Conservation (phyloP, 768 basidiomycete genomes). For the Phaeotremella skinneri region DNA sequence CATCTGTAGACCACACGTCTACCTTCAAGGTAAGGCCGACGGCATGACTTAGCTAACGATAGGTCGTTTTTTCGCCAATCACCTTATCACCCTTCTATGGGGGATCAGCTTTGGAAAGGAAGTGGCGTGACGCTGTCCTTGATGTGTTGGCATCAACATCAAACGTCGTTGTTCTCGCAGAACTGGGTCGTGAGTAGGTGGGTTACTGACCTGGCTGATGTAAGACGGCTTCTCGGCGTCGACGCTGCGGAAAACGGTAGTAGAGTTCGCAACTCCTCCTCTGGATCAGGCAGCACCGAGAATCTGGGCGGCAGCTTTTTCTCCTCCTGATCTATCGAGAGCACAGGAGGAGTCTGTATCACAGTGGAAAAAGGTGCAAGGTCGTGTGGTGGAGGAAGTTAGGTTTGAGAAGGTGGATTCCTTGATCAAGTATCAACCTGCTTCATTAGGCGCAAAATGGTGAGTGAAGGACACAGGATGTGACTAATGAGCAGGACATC, state of each 20-base stretch:
- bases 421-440: conserved; percentile 12
- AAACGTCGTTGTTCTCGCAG: conserved; percentile 26
- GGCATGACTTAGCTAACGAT: neutral
- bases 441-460: conserved; percentile 16
- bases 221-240: conserved; percentile 20
- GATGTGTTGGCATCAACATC: conserved; percentile 13
- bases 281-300: conserved; percentile 6
- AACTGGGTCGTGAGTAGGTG: conserved; percentile 11
- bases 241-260: conserved; percentile 10
- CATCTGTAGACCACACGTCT: conserved; percentile 15
- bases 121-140: conserved; percentile 18
- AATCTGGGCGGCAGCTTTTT: conserved; percentile 1
- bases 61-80: conserved; percentile 17
- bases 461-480: neutral
- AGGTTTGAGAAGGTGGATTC: conserved; percentile 17
- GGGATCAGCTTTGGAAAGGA: conserved; percentile 5
- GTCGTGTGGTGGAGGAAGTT: conserved; percentile 15
- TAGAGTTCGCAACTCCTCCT: conserved; percentile 19
- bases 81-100: conserved; percentile 20
- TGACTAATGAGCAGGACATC: conserved; percentile 6
- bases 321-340: conserved; percentile 6
- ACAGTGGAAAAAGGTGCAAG: conserved; percentile 13
- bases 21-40: conserved; percentile 19
- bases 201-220: neutral
- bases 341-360: conserved; percentile 11